A percentile compares a stretch with the other conserved stretches of the same genome.
These are phyloP conservation scores for Juglanconis sp. DNA, from an alignment of 2,329 filamentous ascomycete species.

Conservation along the genomic window DNA sequence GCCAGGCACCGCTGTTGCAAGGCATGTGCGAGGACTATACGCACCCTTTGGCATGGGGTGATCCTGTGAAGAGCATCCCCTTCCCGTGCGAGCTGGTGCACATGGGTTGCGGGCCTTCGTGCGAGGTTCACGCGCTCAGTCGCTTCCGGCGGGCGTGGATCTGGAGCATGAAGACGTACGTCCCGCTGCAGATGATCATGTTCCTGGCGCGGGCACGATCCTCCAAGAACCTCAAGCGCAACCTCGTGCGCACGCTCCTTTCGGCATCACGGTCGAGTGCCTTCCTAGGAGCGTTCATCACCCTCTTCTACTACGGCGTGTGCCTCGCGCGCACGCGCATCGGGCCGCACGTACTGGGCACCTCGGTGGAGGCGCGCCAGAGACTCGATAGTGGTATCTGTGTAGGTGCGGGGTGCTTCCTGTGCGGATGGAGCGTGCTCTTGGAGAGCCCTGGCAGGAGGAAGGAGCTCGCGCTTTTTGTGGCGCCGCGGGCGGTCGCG, in stretches of 20 bases:
- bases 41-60: slow-evolving; percentile 68
- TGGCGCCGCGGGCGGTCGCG: slow-evolving; percentile 73
- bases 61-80: slow-evolving; percentile 65
- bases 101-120: slow-evolving; percentile 70
- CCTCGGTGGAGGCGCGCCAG: slow-evolving; percentile 43
- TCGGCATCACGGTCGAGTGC: slow-evolving; percentile 69
- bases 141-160: slow-evolving; percentile 68
- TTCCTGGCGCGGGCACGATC: slow-evolving; percentile 56
- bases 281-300: slow-evolving; percentile 75
- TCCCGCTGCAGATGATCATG: slow-evolving; percentile 62
- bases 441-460: slow-evolving; percentile 64
- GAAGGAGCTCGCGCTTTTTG: slow-evolving; percentile 76
- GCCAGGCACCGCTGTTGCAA: slow-evolving; percentile 64
- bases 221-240: slow-evolving; percentile 30
- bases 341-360: slow-evolving; percentile 66
- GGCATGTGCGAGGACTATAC: slow-evolving; percentile 70
- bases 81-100: slow-evolving; percentile 84
- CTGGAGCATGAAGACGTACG: slow-evolving; percentile 73
- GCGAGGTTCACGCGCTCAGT: slow-evolving; percentile 69
- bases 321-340: slow-evolving; percentile 73
- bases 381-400: slow-evolving; percentile 62
- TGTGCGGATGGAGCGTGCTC: slow-evolving; percentile 81
- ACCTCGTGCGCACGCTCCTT: slow-evolving; percentile 46
- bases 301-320: slow-evolving; percentile 80
- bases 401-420: slow-evolving; percentile 66